Base-by-base conservation (phyloP, 148 eudicot genomes). In the Vaccinium corymbosum region DNA sequence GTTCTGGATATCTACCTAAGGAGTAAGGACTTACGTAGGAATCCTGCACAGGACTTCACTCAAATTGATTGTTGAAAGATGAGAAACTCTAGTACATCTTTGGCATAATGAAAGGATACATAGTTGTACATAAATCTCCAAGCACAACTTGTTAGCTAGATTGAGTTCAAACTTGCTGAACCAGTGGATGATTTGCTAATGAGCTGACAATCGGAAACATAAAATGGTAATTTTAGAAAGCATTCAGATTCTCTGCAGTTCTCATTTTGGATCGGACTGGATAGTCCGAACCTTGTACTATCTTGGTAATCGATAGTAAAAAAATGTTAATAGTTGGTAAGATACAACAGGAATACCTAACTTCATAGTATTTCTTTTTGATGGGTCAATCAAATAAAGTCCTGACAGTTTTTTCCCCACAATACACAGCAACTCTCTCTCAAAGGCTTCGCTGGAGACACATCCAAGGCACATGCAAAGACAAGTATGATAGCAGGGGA, bases 401-500 rank as follows among this genome's bases (percentile, higher is more conserved):
- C 19, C 13, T 68, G 82, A 56, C 77, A 74, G 52, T 73, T 4
- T 56, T 50, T 50, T 80, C 19, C 19, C n/a, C 27, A 81, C 61
- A 70, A 52, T 27, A 10, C 78, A 81, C 95, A 97, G 99, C 97
- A 97, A 94, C 95, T 97, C 17, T 93, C 98, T 12, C 88, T 97
- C 59, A 97, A 97, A 91, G 99, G 99, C 3, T 97, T 97, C 59
- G 99, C 99, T 0, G 99, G 99, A 83, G 99, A 97, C 92, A 97
- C 98, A n/a, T 98, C 98, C 19, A 97, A 97, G 87, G 98, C 99
- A 0, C 99, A 97, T 85, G 99, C 98, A 0, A 97, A 97, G 85
- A 97, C 99, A 0, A 97, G 99, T 91, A 97, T 97, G 99, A 95
- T 97, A 20, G 99, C 99, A 0, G 99, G 98, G 9, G 99, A 97